Base-by-base conservation (phyloP, 352 stramenopile species). In the Globisporangium iwayamae region DNA sequence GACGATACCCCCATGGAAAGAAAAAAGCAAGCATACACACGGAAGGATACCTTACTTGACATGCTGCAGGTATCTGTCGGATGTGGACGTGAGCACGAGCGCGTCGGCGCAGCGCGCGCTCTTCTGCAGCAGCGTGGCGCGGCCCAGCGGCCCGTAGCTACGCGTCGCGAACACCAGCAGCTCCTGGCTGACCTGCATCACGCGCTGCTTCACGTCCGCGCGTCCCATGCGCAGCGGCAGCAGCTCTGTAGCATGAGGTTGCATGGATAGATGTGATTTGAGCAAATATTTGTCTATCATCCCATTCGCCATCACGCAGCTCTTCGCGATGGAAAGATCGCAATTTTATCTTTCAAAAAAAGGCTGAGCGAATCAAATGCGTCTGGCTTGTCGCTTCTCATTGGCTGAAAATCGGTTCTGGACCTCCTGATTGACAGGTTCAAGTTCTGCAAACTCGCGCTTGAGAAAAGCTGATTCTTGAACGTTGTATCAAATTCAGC, bases 81-180 rank as follows among this genome's bases (percentile, higher is more conserved):
- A 74, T 7, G 73, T 62, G 18, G 70, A 70, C 28, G 80, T 89
- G 68, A 78, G 22, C 18, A 75, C 79, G 20, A 87, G 68, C 4
- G 69, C 78, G 48, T 89, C 80, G 3, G 65, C 65, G 25, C 76
- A 81, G 41, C 72, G 67, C 48, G 60, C 62, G 46, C 82, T 90
- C 36, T 78, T 70, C 69, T 85, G 77, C 9, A 90, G 22, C 34
- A 83, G 58, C 47, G 80, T 83, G 6, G 72, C 48, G 20, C 61
- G 67, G 0, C 81, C 77, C 13, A 69, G 61, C 2, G 79, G 79
- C 2, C 81, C 81, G 38, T 78, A 85, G 70, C 75, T 85, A 16
- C 68, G 69, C 16, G n/a, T 25, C 4, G 78, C 71, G 9, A 82
- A 53, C 36, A 46, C 56, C 60, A 72, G 36, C 11, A 87, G 16